A percentile compares a stretch with the other conserved stretches of the same genome.
Evolutionary conservation across 768 basidiomycete species (phyloP).

Genomic region (Lactifluus rugatus): DNA sequence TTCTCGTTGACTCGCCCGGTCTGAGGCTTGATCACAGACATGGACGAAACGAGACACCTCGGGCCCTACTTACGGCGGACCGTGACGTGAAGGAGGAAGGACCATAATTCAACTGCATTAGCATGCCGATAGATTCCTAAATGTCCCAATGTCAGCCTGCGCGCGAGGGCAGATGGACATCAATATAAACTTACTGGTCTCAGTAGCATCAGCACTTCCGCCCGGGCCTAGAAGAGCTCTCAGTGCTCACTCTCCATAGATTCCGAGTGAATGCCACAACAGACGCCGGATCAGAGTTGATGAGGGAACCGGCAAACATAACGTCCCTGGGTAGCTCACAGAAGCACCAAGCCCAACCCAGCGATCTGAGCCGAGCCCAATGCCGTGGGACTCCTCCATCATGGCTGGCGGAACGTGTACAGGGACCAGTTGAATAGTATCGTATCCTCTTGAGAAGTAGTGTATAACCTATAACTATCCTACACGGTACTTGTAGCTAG

Average conservation of each 20-base stretch:
- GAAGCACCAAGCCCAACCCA: neutral
- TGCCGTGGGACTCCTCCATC: neutral
- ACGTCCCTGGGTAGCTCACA: neutral
- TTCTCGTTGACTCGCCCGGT: too few species aligned
- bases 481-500: conserved; percentile 11
- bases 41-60: too few species aligned
- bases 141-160: neutral
- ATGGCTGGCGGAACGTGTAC: neutral
- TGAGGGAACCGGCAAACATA: neutral
- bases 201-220: neutral
- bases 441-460: neutral
- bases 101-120: neutral
- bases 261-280: neutral
- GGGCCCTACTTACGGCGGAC: too few species aligned
- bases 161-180: neutral
- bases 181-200: neutral
- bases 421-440: neutral
- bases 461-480: neutral
- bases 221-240: neutral
- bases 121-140: too few species aligned
- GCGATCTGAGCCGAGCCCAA: neutral
- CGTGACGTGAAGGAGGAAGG: too few species aligned
- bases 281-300: neutral
- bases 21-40: too few species aligned
- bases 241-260: neutral